Evolutionary conservation across 306 rosid species (phyloP), one percentile per base, ranked within the genome.

Genomic region (Rubus idaeus): DNA sequence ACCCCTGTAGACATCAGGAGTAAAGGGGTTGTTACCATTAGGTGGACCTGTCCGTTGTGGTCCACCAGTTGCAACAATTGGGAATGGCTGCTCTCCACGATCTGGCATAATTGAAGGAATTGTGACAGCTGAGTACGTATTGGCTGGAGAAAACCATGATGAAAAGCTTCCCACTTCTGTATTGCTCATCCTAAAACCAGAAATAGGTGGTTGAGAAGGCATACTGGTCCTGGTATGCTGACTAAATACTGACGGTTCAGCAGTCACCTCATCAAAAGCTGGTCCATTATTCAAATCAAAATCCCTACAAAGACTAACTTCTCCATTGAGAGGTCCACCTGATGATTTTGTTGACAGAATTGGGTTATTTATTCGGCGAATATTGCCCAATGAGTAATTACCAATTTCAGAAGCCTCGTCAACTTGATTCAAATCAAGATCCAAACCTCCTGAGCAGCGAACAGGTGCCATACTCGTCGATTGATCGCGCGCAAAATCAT

Each of bases 201-300:
- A 62, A 13, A 13, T 37, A 35, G 68, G 68, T 13, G 42, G 68
- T 68, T 80, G 90, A n/a, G 86, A 74, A 17, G 83, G 84, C 81
- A 80, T 52, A 82, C 77, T 81, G 85, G 83, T 80, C 77, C 81
- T 82, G 30, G 77, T 74, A 78, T 68, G 87, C 80, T 81, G 91
- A 70, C 78, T 16, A 52, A 67, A 83, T 4, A 78, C 47, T 11
- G 81, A 75, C 9, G 88, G 75, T 68, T 89, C 97, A 14, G 67
- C 49, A 63, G 47, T 60, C 17, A 79, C 44, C 60, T 91, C 97
- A 65, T 90, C 93, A 39, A 65, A 79, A 26, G 55, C 73, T 55
- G 97, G 97, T 42, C 97, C 97, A 53, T 91, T 47, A 50, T 89
- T 91, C 83, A 91, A 84, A 91, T 91, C 97, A 70, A 91, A 89